Conservation (phyloP, 495 filamentous ascomycete genomes). For the Aspergillus steynii region DNA sequence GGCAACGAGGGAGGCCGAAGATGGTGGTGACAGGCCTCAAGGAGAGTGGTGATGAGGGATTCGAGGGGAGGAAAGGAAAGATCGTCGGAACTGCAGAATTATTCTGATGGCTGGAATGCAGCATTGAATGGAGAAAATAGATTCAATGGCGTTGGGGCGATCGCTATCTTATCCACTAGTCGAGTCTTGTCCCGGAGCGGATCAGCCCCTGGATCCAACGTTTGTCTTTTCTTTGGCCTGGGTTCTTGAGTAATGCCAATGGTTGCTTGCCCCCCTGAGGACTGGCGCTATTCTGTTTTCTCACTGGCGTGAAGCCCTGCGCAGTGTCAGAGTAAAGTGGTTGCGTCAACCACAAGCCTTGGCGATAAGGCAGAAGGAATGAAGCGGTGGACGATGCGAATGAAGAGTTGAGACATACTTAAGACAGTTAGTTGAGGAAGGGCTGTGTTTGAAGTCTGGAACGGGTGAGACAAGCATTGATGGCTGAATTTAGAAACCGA, state of each 20-base stretch:
- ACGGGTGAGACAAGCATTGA: neutral
- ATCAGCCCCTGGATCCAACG: constrained; percentile 14
- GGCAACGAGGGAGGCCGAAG: constrained; percentile 12
- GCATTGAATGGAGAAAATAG: neutral
- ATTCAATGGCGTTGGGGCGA: neutral
- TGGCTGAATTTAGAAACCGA: neutral
- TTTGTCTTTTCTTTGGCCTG: neutral
- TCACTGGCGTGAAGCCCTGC: neutral
- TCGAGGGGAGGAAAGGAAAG: neutral
- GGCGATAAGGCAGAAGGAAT: neutral
- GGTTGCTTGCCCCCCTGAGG: neutral
- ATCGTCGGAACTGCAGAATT: constrained; percentile 4
- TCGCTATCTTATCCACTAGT: constrained; percentile 18
- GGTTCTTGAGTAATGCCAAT: neutral
- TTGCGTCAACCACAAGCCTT: neutral
- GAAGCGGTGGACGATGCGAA: no score
- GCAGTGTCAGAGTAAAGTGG: neutral
- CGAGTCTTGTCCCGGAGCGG: constrained; percentile 21
- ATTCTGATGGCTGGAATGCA: constrained; percentile 6
- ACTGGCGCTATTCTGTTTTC: no score
- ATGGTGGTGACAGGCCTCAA: constrained; percentile 3
- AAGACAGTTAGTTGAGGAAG: neutral
- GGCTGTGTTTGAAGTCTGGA: neutral
- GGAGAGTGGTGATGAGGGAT: neutral
- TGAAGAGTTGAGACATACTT: neutral